Conservation (phyloP, 2,329 filamentous ascomycete genomes). For the Dothistroma septosporum region DNA sequence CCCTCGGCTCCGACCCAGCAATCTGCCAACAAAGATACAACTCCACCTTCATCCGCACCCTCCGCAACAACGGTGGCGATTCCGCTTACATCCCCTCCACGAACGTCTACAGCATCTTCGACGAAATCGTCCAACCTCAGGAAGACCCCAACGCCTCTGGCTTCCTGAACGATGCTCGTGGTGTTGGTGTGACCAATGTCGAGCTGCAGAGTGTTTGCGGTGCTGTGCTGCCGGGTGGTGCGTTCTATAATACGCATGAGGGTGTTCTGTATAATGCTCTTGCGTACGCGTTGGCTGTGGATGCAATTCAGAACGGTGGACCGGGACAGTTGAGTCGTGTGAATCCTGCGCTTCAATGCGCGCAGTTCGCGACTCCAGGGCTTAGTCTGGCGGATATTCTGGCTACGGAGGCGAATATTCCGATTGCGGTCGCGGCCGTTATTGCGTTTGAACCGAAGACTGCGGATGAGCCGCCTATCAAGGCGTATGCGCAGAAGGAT, state of each 20-base stretch:
- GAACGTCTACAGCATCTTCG: constrained; percentile 48
- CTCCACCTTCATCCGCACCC: constrained; percentile 41
- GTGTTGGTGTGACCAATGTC: constrained; percentile 49
- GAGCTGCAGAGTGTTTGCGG: constrained; percentile 46
- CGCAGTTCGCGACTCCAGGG: constrained; percentile 34
- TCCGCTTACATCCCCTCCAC: constrained; percentile 54
- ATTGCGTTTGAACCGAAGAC: constrained; percentile 35
- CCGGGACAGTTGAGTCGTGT: constrained; percentile 40
- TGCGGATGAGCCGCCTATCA: constrained; percentile 39
- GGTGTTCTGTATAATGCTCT: constrained; percentile 48
- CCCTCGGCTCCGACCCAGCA: constrained; percentile 35
- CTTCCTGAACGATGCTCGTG: constrained; percentile 38
- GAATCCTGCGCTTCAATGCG: constrained; percentile 39
- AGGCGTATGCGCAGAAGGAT: constrained; percentile 36
- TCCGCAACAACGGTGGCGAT: constrained; percentile 46
- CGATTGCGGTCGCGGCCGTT: constrained; percentile 36
- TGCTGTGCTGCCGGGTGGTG: constrained; percentile 34
- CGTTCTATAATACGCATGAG: constrained; percentile 47
- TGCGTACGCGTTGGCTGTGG: constrained; percentile 41
- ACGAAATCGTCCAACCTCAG: constrained; percentile 52
- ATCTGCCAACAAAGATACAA: constrained; percentile 48
- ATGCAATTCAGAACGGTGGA: constrained; percentile 47
- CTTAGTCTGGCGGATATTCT: constrained; percentile 43
- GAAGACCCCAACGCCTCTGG: constrained; percentile 46
- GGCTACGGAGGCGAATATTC: constrained; percentile 40